phyloP scores from a whole-genome alignment of 179 eudicot species.

The Amaranthus tricolor region DNA sequence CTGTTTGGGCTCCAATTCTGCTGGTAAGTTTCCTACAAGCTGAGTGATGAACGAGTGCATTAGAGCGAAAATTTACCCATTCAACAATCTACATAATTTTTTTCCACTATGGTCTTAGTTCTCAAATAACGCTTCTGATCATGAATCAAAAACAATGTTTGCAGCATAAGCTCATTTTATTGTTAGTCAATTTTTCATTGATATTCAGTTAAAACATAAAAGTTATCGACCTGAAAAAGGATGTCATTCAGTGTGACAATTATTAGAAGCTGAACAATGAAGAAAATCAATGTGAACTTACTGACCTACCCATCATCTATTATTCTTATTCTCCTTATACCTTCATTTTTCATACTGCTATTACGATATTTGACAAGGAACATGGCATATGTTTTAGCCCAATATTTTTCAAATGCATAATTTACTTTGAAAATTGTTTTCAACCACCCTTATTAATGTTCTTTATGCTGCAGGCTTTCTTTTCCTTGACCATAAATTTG shows the following conservation, averaged over 20 bases:
- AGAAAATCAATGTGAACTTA: background rate
- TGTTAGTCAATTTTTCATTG: background rate
- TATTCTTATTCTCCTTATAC: background rate
- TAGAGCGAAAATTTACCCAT: background rate
- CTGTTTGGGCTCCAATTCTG: conserved; percentile 94
- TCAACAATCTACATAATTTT: background rate
- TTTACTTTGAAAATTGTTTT: background rate
- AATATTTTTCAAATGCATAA: background rate
- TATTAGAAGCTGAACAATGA: background rate
- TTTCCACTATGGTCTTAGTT: background rate
- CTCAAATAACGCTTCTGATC: background rate
- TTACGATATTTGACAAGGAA: background rate
- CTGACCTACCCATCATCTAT: background rate
- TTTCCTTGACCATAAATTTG: background rate
- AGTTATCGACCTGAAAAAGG: background rate
- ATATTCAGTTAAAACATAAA: background rate
- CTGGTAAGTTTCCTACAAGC: conserved; percentile 55
- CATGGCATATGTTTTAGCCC: background rate
- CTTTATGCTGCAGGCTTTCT: background rate
- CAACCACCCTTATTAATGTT: background rate
- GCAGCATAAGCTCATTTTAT: background rate
- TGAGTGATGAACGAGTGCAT: background rate
- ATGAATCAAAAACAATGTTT: background rate
- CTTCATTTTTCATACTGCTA: conserved; percentile 1
- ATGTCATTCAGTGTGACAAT: background rate